These are phyloP conservation scores for Ophiostoma himal-ulmi DNA, from an alignment of 2,329 filamentous ascomycete species.

Conservation along the genomic window DNA sequence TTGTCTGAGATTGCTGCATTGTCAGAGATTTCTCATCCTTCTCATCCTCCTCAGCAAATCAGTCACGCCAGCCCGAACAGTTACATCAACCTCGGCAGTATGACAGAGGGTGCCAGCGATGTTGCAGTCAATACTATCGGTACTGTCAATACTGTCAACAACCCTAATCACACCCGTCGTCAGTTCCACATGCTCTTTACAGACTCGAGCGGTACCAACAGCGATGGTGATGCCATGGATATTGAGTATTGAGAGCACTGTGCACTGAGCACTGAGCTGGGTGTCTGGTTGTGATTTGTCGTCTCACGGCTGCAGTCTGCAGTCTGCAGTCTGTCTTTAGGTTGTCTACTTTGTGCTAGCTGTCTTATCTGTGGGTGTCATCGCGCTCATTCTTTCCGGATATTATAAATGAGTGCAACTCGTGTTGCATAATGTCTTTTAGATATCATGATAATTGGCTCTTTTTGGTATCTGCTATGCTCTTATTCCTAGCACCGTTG, in stretches of 20 bases:
- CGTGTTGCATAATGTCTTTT: background rate
- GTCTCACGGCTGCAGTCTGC: background rate
- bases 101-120: background rate
- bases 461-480: background rate
- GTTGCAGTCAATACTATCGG: background rate
- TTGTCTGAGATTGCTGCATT: background rate
- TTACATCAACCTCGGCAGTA: background rate
- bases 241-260: background rate
- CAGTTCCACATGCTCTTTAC: slow-evolving; percentile 14
- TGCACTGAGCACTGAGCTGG: background rate
- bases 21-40: background rate
- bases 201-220: slow-evolving; percentile 13
- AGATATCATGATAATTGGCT: background rate
- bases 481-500: background rate
- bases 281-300: background rate
- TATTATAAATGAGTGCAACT: background rate
- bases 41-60: background rate
- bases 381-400: background rate
- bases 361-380: background rate
- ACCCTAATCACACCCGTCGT: background rate
- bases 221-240: slow-evolving; percentile 19
- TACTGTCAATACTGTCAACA: background rate
- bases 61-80: background rate
- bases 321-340: background rate
- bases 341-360: background rate